Conservation (phyloP, 1,284 basidiomycete genomes). For the Fomitopsis pinicola region DNA sequence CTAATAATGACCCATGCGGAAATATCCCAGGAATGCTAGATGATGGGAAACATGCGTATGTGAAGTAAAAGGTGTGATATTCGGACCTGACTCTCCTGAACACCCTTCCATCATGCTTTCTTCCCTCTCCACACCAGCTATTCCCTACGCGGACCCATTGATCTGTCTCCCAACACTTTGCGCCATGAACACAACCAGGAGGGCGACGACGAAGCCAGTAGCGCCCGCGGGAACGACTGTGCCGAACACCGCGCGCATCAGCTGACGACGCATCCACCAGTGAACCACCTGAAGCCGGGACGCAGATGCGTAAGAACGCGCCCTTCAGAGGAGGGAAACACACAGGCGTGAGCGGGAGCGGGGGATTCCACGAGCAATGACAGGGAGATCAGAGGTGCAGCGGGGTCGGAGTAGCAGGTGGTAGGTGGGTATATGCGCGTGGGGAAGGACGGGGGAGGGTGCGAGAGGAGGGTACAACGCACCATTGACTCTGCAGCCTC, state of each 20-base stretch:
- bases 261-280: conserved; percentile 39
- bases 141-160: neutral
- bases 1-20: no score
- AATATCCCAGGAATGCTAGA: no score
- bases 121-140: neutral
- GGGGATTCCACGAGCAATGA: neutral
- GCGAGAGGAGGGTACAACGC: conserved; percentile 22
- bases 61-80: no score
- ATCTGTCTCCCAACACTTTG: conserved; percentile 2
- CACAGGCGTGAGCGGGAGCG: conserved; percentile 8
- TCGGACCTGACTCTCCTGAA: no score
- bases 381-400: conserved; percentile 14
- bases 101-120: neutral
- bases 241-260: conserved; percentile 18
- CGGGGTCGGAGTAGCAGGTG: neutral
- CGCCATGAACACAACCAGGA: conserved; percentile 15
- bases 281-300: conserved; percentile 41
- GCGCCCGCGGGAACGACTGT: conserved; percentile 11
- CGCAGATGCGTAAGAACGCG: conserved; percentile 28
- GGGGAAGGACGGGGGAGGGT: conserved; percentile 4
- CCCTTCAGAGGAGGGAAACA: conserved; percentile 18
- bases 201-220: conserved; percentile 10
- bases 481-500: conserved; percentile 67
- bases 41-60: no score
- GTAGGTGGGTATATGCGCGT: conserved; percentile 17